These are phyloP conservation scores for Jimgerdemannia flammicorona DNA, from an alignment of 192 early-diverging fungal species.

Conservation along the genomic window DNA sequence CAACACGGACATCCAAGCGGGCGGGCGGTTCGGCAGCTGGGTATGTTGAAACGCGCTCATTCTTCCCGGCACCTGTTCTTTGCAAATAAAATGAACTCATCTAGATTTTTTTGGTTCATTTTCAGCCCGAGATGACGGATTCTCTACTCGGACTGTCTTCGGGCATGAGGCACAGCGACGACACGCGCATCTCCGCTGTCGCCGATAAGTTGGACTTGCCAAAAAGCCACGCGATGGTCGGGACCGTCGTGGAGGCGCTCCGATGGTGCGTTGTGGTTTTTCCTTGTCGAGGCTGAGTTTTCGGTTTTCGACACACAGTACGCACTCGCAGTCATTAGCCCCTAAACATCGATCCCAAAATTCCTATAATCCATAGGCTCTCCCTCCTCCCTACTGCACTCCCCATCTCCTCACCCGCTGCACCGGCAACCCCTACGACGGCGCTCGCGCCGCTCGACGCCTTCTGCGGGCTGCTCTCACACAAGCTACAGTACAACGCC, in stretches of 20 bases:
- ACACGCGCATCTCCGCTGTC: constrained; percentile 15
- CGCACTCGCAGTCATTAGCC: too few species aligned
- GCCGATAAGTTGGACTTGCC: constrained; percentile 35
- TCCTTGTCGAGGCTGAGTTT: background rate
- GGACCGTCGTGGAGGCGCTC: constrained; percentile 43
- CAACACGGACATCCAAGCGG: constrained; percentile 33
- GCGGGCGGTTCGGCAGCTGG: constrained; percentile 26
- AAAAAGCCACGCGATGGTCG: constrained; percentile 38
- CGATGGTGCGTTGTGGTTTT: background rate
- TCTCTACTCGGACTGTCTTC: background rate
- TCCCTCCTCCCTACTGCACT: constrained; percentile 20
- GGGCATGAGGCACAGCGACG: background rate
- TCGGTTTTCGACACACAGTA: too few species aligned
- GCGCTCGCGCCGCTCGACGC: constrained; percentile 65
- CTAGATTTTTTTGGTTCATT: background rate
- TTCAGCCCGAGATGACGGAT: background rate
- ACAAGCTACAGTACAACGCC: constrained; percentile 67
- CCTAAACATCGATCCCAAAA: too few species aligned
- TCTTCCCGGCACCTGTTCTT: background rate
- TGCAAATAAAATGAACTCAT: too few species aligned
- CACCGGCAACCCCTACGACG: background rate
- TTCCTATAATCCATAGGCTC: constrained; percentile 7
- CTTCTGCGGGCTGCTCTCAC: constrained; percentile 77
- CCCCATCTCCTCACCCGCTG: background rate
- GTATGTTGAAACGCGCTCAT: constrained; percentile 16